Conservation (phyloP, 2,329 filamentous ascomycete genomes). For the Ascochyta rabiei region DNA sequence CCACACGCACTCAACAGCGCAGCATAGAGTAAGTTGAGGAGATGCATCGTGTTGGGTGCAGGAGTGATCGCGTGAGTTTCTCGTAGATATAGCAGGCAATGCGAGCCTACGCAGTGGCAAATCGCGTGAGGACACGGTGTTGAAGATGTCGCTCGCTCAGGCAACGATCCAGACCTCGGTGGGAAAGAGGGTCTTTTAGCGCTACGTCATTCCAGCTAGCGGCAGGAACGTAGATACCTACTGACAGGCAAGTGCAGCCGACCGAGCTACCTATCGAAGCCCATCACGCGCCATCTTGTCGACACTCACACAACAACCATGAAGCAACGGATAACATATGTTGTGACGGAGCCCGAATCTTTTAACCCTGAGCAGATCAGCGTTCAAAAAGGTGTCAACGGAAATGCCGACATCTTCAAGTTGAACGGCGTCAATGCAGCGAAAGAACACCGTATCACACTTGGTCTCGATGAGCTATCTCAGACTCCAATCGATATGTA, state of each 20-base stretch:
- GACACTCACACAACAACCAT: conserved; percentile 47
- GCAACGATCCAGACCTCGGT: conserved; percentile 22
- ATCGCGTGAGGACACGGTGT: conserved; percentile 35
- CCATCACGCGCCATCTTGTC: conserved; percentile 17
- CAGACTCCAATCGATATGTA: conserved; percentile 23
- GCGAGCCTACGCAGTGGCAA: conserved; percentile 27
- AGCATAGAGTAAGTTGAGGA: conserved; percentile 37
- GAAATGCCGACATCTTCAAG: conserved; percentile 54
- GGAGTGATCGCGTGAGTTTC: not conserved
- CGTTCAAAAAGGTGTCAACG: conserved; percentile 50
- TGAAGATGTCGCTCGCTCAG: conserved; percentile 6
- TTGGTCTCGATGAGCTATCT: conserved; percentile 76
- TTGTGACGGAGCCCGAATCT: conserved; percentile 69
- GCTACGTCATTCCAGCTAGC: conserved; percentile 20
- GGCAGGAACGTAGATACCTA: conserved; percentile 6
- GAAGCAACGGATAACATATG: conserved; percentile 78
- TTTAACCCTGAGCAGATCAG: conserved; percentile 69
- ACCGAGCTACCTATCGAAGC: conserved; percentile 7
- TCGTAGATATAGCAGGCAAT: not conserved
- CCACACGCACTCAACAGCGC: conserved; percentile 40
- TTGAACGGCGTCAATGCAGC: conserved; percentile 68
- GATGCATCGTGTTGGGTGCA: conserved; percentile 32
- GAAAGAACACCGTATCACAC: conserved; percentile 79
- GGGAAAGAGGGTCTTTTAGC: conserved; percentile 16
- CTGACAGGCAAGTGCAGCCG: conserved; percentile 9